Evolutionary conservation across 1,284 basidiomycete genomes (phyloP), one percentile per base, ranked within the genome.

Genomic region (Naganishia cerealis): DNA sequence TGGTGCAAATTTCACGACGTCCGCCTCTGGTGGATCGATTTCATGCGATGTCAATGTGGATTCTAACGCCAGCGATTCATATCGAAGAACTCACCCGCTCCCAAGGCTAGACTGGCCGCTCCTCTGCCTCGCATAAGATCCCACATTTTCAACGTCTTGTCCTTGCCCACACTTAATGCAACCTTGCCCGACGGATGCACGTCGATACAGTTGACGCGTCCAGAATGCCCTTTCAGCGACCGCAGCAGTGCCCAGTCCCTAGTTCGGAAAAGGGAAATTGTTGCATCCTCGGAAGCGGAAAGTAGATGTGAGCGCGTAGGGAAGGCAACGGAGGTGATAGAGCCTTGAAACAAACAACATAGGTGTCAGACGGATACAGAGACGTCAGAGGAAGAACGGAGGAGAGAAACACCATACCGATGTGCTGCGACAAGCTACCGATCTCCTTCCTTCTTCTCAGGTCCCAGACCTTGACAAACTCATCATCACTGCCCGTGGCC

Each of bases 401-500:
- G 21, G 21, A 50, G n/a, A 18, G 15, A 38, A 29, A 13, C 12
- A 5, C 82, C 84, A 66, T 72, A 92, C 93, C 94, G 83, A 92
- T 86, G 78, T 96, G 94, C 70, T 96, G 92, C 83, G 91, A 90
- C 65, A 99, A 82, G 42, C 90, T 90, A 40, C 95, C 95, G 53
- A 99, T 87, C 80, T 98, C 95, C 78, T 94, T 94, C 75, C 88
- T 82, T 76, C 92, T 84, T 65, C 89, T 85, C 71, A 98, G 79
- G 82, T 98, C 94, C 95, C 95, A 98, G n/a, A 98, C 89, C 79
- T 97, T 97, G 76, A 98, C 84, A 66, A 94, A 90, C 81, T 98
- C 95, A 78, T 99, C 95, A 39, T 91, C 87, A 71, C 91, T 93
- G 0, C 94, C 95, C 0, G 91, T 94, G 4, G 93, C 94, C 16